Evolutionary conservation across 768 basidiomycete genomes (phyloP), one percentile per base, ranked within the genome.

Genomic region (Mycena indigotica): DNA sequence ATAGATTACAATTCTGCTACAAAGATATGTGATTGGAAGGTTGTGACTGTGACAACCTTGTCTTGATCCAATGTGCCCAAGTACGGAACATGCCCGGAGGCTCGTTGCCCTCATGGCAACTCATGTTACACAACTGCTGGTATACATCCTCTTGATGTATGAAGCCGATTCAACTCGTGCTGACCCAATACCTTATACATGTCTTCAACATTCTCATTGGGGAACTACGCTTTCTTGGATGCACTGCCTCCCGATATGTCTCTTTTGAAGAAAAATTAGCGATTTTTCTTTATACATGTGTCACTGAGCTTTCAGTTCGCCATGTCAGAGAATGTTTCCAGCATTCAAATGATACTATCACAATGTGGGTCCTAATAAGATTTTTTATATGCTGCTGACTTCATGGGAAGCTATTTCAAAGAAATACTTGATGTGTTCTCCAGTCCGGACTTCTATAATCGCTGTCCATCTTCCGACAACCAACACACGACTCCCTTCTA

Each of bases 381-480:
- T 55, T 8, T 35, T 35, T 35, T 17, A 8, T 35, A 8, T 17
- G n/a, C n/a, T n/a, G n/a, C n/a, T 38, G 12, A 38, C 12, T 12
- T 53, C n/a, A n/a, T n/a, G n/a, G n/a, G n/a, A n/a, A 74, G 70
- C 56, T 72, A 71, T 46, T 74, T 74, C 41, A 25, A 58, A 23
- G 57, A 53, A 24, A 64, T 75, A 39, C 63, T 73, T n/a, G 19
- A 58, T 3, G 52, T 60, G 5, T 50, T 75, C 23, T 69, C 68
- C 2, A 58, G 62, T 1, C 4, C 50, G 24, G 63, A 59, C 15
- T 72, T 75, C 53, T 75, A 72, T 49, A 57, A 50, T 15, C 30
- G 44, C 32, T 70, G 64, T 73, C 13, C 24, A 53, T 0, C 61
- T 62, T 1, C 60, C 60, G 12, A 40, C 58, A 26, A 39, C 15